Evolutionary conservation across 129 eudicot species (phyloP), one percentile per base, ranked within the genome.

Genomic region (Cynara cardunculus): DNA sequence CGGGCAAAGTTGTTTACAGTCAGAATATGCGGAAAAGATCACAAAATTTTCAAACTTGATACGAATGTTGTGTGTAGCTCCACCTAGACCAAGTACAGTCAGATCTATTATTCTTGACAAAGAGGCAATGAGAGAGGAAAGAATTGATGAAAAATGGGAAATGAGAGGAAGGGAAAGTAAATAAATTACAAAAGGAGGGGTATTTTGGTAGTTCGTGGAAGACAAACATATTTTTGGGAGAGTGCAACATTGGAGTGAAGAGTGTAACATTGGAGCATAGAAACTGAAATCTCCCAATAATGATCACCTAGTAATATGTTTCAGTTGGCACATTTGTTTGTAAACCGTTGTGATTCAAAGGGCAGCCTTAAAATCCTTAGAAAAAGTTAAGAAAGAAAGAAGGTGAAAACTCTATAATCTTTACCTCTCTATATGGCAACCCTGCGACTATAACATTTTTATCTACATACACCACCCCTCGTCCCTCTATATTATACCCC

Each of bases 361-460:
- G 22, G 22, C 62, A 16, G 62, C 62, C 62, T 53, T 18, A 53
- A 53, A 53, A 53, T 53, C 62, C 62, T 53, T 14, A 1, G 22
- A 53, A 18, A 53, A 64, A 22, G 22, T 10, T 21, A 16, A 64
- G 14, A 77, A 65, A 26, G 28, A 35, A 34, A 31, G 53, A 69
- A 69, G 56, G 22, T 22, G 46, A 59, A 76, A 59, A 75, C 7
- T 10, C 79, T 0, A 12, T 22, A 28, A 16, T 9, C 8, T 76
- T 76, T 21, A 65, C 65, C 81, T 65, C 44, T 76, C 80, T 76
- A 76, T 77, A 35, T 7, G 16, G 73, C 73, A 64, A 25, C 46
- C 39, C 18, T 65, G 66, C 73, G 25, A 53, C 69, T 27, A 53
- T 24, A 69, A 74, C 69, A 74, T 28, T 35, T 11, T 64, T 25